Evolutionary conservation across 2,329 filamentous ascomycete species (phyloP).

Genomic region (Celoporthe dispersa): DNA sequence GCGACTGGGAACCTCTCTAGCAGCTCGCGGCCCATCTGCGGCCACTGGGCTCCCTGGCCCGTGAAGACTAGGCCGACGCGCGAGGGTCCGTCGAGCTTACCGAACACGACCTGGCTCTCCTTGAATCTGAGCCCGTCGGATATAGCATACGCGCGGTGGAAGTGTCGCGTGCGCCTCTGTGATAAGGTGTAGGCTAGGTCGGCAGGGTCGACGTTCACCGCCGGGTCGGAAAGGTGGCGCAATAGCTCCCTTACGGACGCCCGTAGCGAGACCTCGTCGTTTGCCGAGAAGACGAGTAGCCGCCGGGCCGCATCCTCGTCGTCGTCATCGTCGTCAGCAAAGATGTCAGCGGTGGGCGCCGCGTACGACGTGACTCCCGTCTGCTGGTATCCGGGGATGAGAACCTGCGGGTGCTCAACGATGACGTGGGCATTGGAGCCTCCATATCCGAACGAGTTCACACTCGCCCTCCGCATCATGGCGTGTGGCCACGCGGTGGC

Average conservation of each 20-base stretch:
- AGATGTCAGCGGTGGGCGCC: background rate
- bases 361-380: background rate
- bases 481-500: conserved; percentile 1
- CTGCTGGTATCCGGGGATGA: background rate
- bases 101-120: background rate
- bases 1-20: conserved; percentile 26
- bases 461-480: background rate
- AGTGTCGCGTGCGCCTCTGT: conserved; percentile 19
- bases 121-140: background rate
- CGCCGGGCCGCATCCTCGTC: no score
- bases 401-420: background rate
- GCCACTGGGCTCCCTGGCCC: conserved; percentile 36
- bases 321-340: background rate
- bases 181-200: conserved; percentile 32
- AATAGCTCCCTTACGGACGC: conserved; percentile 15
- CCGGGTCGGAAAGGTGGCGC: conserved; percentile 5
- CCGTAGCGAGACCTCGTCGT: conserved; percentile 31
- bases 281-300: conserved; percentile 24
- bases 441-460: conserved; percentile 11
- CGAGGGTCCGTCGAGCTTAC: conserved; percentile 13
- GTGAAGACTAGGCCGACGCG: conserved; percentile 34
- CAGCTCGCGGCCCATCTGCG: conserved; percentile 36
- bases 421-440: conserved; percentile 1
- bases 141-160: conserved; percentile 23
- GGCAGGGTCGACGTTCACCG: background rate